These are phyloP conservation scores for Saccharomyces hybrid DNA, from an alignment of 1,139 yeast genomes.

Conservation along the genomic window DNA sequence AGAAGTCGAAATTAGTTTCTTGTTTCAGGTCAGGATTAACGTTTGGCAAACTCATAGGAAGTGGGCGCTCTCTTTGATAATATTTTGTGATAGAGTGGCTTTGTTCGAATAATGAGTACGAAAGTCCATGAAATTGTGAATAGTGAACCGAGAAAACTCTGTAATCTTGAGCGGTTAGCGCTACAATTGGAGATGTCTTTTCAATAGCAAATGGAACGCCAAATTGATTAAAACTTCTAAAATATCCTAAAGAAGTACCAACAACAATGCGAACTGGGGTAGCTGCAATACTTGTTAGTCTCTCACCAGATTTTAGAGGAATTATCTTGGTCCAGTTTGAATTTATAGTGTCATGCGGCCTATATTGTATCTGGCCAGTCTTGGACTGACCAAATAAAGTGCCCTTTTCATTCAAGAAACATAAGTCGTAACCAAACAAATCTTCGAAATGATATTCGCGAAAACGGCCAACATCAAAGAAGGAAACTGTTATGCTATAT, in stretches of 20 bases:
- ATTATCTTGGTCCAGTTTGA: conserved; percentile 38
- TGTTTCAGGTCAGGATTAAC: conserved; percentile 5
- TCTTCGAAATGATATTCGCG: conserved; percentile 86
- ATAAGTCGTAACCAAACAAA: conserved; percentile 59
- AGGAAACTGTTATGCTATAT: conserved; percentile 73
- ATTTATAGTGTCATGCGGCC: conserved; percentile 36
- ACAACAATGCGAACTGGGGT: conserved; percentile 43
- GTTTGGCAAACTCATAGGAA: conserved; percentile 25
- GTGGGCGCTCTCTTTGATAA: conserved; percentile 27
- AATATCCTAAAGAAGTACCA: conserved; percentile 51
- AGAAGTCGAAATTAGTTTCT: conserved; percentile 22
- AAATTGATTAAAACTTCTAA: conserved; percentile 46
- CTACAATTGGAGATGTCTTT: conserved; percentile 47
- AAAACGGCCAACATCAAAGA: conserved; percentile 73
- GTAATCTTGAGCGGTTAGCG: conserved; percentile 40
- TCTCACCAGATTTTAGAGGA: conserved; percentile 38
- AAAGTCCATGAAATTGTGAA: conserved; percentile 25
- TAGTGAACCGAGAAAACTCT: conserved; percentile 27
- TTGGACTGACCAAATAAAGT: conserved; percentile 51
- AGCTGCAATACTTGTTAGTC: conserved; percentile 45
- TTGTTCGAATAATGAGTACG: conserved; percentile 28
- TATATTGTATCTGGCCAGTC: conserved; percentile 35
- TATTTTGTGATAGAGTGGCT: conserved; percentile 29
- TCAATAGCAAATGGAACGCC: conserved; percentile 51
- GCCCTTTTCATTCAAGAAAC: conserved; percentile 63